Evolutionary conservation across 192 early-diverging fungal genomes (phyloP), one percentile per base, ranked within the genome.

Genomic region (Coemansia sp.): DNA sequence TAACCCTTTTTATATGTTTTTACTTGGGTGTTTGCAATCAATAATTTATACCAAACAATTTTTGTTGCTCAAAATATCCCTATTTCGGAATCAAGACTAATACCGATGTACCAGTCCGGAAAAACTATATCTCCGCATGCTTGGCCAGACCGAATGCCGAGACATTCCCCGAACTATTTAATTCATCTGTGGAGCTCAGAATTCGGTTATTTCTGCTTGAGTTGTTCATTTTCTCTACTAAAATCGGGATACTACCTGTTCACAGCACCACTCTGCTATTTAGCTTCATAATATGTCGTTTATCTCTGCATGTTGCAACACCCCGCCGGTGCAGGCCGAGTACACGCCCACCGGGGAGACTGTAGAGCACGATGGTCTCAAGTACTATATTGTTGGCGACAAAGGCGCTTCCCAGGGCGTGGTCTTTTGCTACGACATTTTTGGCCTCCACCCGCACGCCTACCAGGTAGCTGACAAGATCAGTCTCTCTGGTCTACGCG

Each of bases 381-480:
- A 71, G 8, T 64, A 58, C 64, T 75, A 78, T 51, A 63, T 63
- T 22, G 71, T 71, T 12, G 79, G 81, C 14, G 56, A 61, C 48
- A 68, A 54, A 59, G 43, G 37, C 20, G 53, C 85, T 27, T 71
- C 84, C 66, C 74, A 81, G 8, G 85, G 78, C 50, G 49, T 88
- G 41, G 53, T 89, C 1, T 66, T 81, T 43, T 75, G 85, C 62
- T 88, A 88, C 58, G 88, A 89, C 61, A 87, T 89, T 61, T 89
- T 87, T 60, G 84, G 78, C 19, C 73, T 65, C 55, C 73, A 79
- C 61, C 71, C 77, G 23, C 86, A 88, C 47, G 68, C 76, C 23
- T 62, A 74, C 65, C 87, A 90, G 62, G 83, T 85, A 32, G 83
- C 83, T 26, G 84, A 81, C 47, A 75, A 61, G 48, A 78, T 75